phyloP scores from a whole-genome alignment of 768 basidiomycete genomes.

The Dendrothele bispora region DNA sequence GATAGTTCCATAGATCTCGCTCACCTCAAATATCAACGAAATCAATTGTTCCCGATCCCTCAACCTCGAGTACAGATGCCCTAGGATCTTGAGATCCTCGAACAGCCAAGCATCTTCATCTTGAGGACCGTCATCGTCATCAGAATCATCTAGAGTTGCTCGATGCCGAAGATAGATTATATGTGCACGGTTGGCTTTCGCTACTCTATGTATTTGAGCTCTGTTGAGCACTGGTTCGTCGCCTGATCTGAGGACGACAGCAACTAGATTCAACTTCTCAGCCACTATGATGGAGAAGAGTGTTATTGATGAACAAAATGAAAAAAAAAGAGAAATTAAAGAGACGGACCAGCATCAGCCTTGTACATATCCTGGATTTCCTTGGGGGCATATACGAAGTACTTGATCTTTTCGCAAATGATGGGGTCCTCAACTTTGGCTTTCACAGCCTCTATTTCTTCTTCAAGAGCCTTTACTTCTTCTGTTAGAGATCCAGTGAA shows the following conservation, averaged over 20 bases:
- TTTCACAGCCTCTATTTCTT: slow-evolving; percentile 84
- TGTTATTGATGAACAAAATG: slow-evolving; percentile 1
- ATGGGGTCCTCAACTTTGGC: slow-evolving; percentile 87
- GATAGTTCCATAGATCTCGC: slow-evolving; percentile 13
- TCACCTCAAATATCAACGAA: slow-evolving; percentile 90
- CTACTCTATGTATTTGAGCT: slow-evolving; percentile 78
- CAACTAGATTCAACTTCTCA: slow-evolving; percentile 76
- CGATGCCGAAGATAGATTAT: slow-evolving; percentile 64
- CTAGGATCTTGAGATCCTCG: slow-evolving; percentile 84
- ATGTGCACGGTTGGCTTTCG: slow-evolving; percentile 78
- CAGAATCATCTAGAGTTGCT: slow-evolving; percentile 71
- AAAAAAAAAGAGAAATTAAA: not conserved
- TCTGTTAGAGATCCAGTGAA: slow-evolving; percentile 91
- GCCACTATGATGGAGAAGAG: slow-evolving; percentile 51
- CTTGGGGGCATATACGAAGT: slow-evolving; percentile 82
- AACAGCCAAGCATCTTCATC: slow-evolving; percentile 97
- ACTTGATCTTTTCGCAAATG: slow-evolving; percentile 84
- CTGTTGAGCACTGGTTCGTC: slow-evolving; percentile 75
- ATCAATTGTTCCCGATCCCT: slow-evolving; percentile 91
- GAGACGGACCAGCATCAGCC: slow-evolving; percentile 70
- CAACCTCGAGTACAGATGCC: slow-evolving; percentile 75
- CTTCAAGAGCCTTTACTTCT: slow-evolving; percentile 81
- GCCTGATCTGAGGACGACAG: slow-evolving; percentile 74
- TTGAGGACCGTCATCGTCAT: slow-evolving; percentile 89
- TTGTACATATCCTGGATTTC: slow-evolving; percentile 87